Base-by-base conservation (phyloP, 306 rosid genomes). In the Canavalia gladiata region DNA sequence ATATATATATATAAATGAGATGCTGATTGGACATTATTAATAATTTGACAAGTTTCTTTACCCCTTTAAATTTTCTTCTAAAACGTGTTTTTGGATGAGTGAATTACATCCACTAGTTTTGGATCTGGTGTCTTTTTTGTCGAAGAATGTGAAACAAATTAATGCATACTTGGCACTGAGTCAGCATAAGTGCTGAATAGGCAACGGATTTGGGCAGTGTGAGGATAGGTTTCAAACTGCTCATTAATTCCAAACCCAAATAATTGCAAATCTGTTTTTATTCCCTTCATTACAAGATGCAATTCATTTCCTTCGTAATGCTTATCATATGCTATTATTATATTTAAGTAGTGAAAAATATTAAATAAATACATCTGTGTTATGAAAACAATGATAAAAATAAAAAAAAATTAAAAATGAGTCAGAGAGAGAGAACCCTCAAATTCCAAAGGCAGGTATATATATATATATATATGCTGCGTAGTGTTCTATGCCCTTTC, bases 111-210 rank as follows among this genome's bases (percentile, higher is more conserved):
- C 83, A 70, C 83, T 13, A 46, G 39, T 83, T 77, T 3, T 5
- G 9, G 54, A 29, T 10, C 42, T 33, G 6, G 11, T n/a, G 50
- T 2, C 8, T 80, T 10, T 39, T 80, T 31, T 33, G 50, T 39
- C 50, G 64, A 42, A 54, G 31, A 41, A 11, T 4, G 49, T 5
- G 66, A 13, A 69, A 39, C 77, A 18, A 70, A 42, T 1, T 37
- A 37, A n/a, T 28, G 49, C 62, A 64, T 77, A 64, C 57, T 28
- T 78, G 80, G 83, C 80, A 64, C 29, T 83, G 83, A 78, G 43
- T 78, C 80, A 74, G 77, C 72, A 9, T 33, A 65, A 28, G 35
- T 66, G 84, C 81, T 66, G 81, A 78, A 10, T 73, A 46, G 63
- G 76, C 64, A 64, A 37, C 6, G 12, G 18, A 62, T 83, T 39